Evolutionary conservation across 2,329 filamentous ascomycete genomes (phyloP).

Genomic region (Colletotrichum liriopes): DNA sequence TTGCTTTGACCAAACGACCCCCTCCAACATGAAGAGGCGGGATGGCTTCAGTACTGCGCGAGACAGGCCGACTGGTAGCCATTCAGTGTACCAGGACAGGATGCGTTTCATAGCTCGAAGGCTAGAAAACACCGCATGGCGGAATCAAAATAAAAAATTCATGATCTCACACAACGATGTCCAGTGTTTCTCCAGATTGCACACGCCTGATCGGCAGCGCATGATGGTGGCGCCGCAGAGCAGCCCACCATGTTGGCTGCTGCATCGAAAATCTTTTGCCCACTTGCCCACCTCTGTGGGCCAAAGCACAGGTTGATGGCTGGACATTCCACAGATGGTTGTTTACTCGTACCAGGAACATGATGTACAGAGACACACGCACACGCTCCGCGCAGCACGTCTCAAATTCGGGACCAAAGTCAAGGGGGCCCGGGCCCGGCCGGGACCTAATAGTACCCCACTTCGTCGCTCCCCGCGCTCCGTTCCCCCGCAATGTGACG

Average conservation of each 20-base stretch:
- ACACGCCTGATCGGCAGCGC: not conserved
- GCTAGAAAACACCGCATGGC: conserved; percentile 28
- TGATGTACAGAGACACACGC: not conserved
- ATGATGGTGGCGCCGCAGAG: not conserved
- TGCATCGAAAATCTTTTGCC: conserved; percentile 10
- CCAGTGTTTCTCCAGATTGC: not conserved
- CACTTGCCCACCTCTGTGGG: conserved; percentile 11
- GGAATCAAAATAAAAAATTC: conserved; percentile 20
- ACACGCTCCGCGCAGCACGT: not conserved
- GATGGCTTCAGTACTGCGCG: conserved; percentile 30
- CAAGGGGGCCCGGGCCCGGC: not conserved
- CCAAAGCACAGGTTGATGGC: not conserved
- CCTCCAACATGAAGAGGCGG: conserved; percentile 22
- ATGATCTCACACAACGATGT: not conserved
- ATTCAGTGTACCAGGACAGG: conserved; percentile 31
- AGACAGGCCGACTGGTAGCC: conserved; percentile 29
- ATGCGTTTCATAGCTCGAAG: conserved; percentile 22
- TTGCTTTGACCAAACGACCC: conserved; percentile 34
- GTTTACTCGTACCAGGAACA: not conserved
- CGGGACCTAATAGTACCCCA: not conserved
- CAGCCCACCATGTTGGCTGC: not conserved
- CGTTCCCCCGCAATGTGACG: conserved; percentile 18
- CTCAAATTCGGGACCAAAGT: not conserved
- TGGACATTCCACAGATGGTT: not conserved
- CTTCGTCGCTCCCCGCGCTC: not conserved